Percentiles rank a stretch among this genome's conserved stretches.
Evolutionary conservation across 805 yeast genomes (phyloP).

Genomic region (Torulaspora indica): DNA sequence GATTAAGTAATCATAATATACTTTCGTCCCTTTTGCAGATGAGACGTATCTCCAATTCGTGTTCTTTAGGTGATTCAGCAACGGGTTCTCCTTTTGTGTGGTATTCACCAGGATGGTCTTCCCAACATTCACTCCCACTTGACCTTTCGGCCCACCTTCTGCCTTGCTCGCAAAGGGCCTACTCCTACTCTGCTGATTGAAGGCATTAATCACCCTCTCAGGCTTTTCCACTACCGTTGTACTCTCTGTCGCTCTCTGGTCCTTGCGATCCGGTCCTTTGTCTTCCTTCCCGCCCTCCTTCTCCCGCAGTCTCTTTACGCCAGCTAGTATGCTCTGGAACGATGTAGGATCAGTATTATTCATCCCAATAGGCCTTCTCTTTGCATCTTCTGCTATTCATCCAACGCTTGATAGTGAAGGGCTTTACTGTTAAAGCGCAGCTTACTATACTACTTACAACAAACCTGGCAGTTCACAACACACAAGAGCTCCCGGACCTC

Average conservation of each 20-base stretch:
- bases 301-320: constrained; percentile 58
- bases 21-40: constrained; percentile 37
- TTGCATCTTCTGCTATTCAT: background rate
- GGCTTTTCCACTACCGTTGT: constrained; percentile 6
- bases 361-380: constrained; percentile 13
- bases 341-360: constrained; percentile 51
- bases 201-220: constrained; percentile 15
- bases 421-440: background rate
- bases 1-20: constrained; percentile 60
- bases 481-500: background rate
- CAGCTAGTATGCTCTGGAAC: constrained; percentile 65
- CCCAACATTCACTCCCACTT: constrained; percentile 10
- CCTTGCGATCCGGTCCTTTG: background rate
- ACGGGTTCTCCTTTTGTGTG: constrained; percentile 69
- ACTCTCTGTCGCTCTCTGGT: background rate
- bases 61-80: constrained; percentile 50
- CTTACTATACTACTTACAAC: background rate
- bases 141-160: constrained; percentile 9
- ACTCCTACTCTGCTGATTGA: constrained; percentile 20
- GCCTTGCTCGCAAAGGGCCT: constrained; percentile 15
- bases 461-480: background rate
- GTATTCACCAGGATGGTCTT: constrained; percentile 52
- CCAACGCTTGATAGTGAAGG: background rate
- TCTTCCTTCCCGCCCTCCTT: constrained; percentile 26
- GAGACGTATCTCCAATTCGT: constrained; percentile 49